phyloP scores from a whole-genome alignment of 192 early-diverging fungal species.

The Backusella australiensis region DNA sequence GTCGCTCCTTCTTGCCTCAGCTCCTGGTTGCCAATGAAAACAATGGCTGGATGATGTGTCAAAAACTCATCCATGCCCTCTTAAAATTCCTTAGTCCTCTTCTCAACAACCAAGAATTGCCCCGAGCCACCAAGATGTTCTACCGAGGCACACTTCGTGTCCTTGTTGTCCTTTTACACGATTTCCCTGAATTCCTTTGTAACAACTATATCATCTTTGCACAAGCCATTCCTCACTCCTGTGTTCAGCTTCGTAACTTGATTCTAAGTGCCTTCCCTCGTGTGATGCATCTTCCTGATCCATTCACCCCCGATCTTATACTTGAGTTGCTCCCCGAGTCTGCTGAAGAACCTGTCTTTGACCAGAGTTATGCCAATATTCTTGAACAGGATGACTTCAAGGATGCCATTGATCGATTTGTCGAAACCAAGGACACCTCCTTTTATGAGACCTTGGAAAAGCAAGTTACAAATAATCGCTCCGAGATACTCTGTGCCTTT shows the following conservation, averaged over 20 bases:
- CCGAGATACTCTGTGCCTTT: slow-evolving; percentile 76
- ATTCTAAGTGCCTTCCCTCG: slow-evolving; percentile 96
- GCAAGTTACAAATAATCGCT: slow-evolving; percentile 65
- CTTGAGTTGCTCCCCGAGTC: slow-evolving; percentile 87
- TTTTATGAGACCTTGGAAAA: slow-evolving; percentile 57
- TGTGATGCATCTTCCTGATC: slow-evolving; percentile 94
- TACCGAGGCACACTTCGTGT: slow-evolving; percentile 90
- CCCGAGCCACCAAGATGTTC: slow-evolving; percentile 70
- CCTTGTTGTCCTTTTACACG: slow-evolving; percentile 88
- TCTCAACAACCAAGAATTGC: slow-evolving; percentile 54
- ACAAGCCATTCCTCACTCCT: slow-evolving; percentile 85
- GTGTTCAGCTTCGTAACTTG: slow-evolving; percentile 95
- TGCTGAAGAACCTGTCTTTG: slow-evolving; percentile 74
- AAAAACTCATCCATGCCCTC: slow-evolving; percentile 75
- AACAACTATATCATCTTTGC: slow-evolving; percentile 89
- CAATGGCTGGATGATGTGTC: slow-evolving; percentile 84
- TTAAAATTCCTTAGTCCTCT: slow-evolving; percentile 88
- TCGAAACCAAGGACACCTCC: slow-evolving; percentile 50
- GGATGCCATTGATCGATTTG: slow-evolving; percentile 66
- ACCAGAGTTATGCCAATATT: slow-evolving; percentile 71
- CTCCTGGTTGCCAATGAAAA: slow-evolving; percentile 70
- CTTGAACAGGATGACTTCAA: slow-evolving; percentile 63
- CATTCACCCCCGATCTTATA: slow-evolving; percentile 91
- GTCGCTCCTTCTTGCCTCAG: slow-evolving; percentile 88
- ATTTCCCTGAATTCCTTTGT: slow-evolving; percentile 97